Evolutionary conservation across 176 grass and related monocot species (phyloP).

Genomic region (Cenchrus americanus): DNA sequence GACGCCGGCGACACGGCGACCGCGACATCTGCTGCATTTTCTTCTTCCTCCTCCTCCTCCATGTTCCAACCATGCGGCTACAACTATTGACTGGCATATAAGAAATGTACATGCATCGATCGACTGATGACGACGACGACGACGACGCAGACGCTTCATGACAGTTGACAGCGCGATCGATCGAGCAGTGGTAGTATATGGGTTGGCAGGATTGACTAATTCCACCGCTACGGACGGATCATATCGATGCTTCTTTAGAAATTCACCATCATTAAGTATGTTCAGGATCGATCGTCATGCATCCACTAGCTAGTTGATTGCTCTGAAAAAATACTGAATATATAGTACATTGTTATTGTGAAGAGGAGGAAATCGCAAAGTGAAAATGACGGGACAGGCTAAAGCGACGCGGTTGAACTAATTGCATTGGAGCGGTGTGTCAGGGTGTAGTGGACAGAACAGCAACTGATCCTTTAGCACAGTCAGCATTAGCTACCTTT

Average conservation of each 20-base stretch:
- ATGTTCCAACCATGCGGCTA: neutral
- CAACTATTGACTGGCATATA: neutral
- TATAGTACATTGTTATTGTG: neutral
- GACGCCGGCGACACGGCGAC: neutral
- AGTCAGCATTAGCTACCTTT: slow-evolving; percentile 1
- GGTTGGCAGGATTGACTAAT: neutral
- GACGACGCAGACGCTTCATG: neutral
- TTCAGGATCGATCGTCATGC: neutral
- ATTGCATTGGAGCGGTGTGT: neutral
- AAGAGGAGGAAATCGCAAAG: neutral
- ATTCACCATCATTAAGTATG: neutral
- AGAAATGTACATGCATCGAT: neutral
- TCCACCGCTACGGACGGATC: neutral
- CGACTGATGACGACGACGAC: neutral
- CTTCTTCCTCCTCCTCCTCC: no score
- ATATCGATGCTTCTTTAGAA: neutral
- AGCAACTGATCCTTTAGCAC: neutral
- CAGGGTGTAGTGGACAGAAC: neutral
- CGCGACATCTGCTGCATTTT: neutral
- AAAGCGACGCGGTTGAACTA: neutral
- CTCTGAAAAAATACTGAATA: neutral
- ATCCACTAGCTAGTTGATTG: neutral
- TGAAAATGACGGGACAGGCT: neutral
- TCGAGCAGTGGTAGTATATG: neutral
- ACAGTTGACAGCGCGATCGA: neutral